These are phyloP conservation scores for Yamadazyma pseudoaaseri DNA, from an alignment of 1,139 yeast species.

Conservation along the genomic window DNA sequence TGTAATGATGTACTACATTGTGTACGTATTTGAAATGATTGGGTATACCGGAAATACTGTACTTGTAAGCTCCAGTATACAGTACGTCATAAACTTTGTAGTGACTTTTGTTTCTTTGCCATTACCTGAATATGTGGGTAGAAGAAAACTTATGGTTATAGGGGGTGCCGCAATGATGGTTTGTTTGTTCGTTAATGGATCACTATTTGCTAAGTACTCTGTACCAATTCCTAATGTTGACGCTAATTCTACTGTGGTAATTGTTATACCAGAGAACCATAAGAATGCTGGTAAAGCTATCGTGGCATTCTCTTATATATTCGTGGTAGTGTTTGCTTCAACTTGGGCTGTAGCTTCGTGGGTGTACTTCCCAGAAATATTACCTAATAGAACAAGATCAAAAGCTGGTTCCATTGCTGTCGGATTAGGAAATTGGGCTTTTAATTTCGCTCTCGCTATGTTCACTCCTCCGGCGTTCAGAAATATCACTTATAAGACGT, in stretches of 20 bases:
- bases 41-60: conserved; percentile 47
- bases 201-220: conserved; percentile 44
- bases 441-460: conserved; percentile 52
- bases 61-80: conserved; percentile 47
- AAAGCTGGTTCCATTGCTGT: conserved; percentile 53
- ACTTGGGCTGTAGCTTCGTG: conserved; percentile 63
- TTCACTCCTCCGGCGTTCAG: conserved; percentile 48
- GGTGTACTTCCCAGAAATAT: conserved; percentile 55
- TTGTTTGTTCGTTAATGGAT: conserved; percentile 36
- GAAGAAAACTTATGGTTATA: conserved; percentile 29
- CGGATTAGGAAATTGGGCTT: conserved; percentile 51
- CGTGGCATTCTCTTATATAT: conserved; percentile 55
- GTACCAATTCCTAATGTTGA: conserved; percentile 28
- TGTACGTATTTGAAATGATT: conserved; percentile 56
- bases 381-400: conserved; percentile 44
- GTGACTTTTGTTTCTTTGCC: conserved; percentile 44
- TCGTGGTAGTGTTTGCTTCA: conserved; percentile 50
- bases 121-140: conserved; percentile 31
- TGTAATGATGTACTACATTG: conserved; percentile 61
- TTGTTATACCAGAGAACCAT: conserved; percentile 36
- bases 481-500: conserved; percentile 48
- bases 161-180: conserved; percentile 34
- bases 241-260: conserved; percentile 44
- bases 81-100: conserved; percentile 44
- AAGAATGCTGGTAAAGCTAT: conserved; percentile 48